Percentiles rank a stretch among this genome's conserved stretches.
These are phyloP conservation scores for Mycena albidolilacea DNA, from an alignment of 768 basidiomycete species.

Conservation along the genomic window DNA sequence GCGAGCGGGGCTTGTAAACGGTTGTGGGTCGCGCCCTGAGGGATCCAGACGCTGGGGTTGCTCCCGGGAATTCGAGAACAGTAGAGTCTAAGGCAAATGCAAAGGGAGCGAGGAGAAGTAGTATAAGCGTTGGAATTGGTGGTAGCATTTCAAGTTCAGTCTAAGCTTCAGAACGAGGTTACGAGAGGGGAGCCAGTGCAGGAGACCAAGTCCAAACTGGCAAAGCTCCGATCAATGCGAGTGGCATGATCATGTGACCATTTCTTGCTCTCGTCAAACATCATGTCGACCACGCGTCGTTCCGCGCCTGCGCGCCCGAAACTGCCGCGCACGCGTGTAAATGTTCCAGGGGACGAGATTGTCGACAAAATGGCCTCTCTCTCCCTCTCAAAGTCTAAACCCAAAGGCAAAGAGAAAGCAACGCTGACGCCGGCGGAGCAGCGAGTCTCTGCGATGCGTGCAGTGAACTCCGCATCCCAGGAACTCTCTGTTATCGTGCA, in stretches of 20 bases:
- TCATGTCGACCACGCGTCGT: constrained; percentile 39
- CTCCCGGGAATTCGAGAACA: background rate
- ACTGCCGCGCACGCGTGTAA: constrained; percentile 24
- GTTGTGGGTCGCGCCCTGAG: constrained; percentile 68
- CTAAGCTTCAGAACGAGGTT: no score
- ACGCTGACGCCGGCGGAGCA: constrained; percentile 51
- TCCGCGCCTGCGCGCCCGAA: constrained; percentile 29
- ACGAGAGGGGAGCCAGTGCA: no score
- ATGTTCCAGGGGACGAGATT: constrained; percentile 22
- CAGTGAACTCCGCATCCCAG: constrained; percentile 75
- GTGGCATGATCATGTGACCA: constrained; percentile 10
- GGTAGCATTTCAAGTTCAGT: constrained; percentile 1
- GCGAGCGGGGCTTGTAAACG: constrained; percentile 73
- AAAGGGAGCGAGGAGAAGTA: constrained; percentile 1
- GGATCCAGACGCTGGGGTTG: background rate
- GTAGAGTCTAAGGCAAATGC: constrained; percentile 22
- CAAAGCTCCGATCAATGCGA: no score
- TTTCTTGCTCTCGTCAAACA: background rate
- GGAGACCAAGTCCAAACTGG: no score
- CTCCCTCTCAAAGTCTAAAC: constrained; percentile 32
- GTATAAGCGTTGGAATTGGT: constrained; percentile 15
- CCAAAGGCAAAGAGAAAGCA: constrained; percentile 35
- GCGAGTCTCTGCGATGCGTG: constrained; percentile 68
- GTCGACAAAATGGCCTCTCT: constrained; percentile 31
- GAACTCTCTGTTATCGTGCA: constrained; percentile 66